Evolutionary conservation across 257 asterid species (phyloP).

Genomic region (Vinca minor): DNA sequence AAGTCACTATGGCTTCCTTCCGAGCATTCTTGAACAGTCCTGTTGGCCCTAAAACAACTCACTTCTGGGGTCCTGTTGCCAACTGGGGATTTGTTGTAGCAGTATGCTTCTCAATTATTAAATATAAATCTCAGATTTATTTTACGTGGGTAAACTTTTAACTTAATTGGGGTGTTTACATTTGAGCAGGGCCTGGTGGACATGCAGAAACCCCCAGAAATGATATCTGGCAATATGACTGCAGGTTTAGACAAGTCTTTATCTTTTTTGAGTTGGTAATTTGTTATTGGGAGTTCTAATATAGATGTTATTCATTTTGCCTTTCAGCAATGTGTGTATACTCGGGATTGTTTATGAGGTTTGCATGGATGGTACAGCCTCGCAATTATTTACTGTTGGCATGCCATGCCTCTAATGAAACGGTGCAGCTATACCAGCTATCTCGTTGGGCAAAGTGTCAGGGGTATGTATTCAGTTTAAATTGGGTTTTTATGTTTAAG

Average conservation of each 20-base stretch:
- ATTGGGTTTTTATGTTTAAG: not conserved
- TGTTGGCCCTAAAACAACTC: constrained; percentile 42
- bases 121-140: not conserved
- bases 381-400: constrained; percentile 84
- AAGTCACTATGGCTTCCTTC: constrained; percentile 22
- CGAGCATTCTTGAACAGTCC: constrained; percentile 38
- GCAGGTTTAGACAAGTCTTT: constrained; percentile 39
- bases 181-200: constrained; percentile 69
- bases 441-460: constrained; percentile 91
- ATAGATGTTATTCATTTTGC: not conserved
- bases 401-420: constrained; percentile 86
- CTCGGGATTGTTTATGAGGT: constrained; percentile 89
- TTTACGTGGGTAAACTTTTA: not conserved
- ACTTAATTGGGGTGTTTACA: constrained; percentile 8
- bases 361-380: constrained; percentile 98
- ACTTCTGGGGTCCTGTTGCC: constrained; percentile 40
- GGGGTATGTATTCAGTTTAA: constrained; percentile 45
- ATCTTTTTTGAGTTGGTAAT: not conserved
- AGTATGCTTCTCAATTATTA: constrained; percentile 19
- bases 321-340: constrained; percentile 86
- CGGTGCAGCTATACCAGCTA: constrained; percentile 77
- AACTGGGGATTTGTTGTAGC: constrained; percentile 40
- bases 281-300: constrained; percentile 1
- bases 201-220: constrained; percentile 85
- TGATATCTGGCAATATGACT: constrained; percentile 93